Conservation (phyloP, 257 asterid species). For the Nicotiana noctiflora region DNA sequence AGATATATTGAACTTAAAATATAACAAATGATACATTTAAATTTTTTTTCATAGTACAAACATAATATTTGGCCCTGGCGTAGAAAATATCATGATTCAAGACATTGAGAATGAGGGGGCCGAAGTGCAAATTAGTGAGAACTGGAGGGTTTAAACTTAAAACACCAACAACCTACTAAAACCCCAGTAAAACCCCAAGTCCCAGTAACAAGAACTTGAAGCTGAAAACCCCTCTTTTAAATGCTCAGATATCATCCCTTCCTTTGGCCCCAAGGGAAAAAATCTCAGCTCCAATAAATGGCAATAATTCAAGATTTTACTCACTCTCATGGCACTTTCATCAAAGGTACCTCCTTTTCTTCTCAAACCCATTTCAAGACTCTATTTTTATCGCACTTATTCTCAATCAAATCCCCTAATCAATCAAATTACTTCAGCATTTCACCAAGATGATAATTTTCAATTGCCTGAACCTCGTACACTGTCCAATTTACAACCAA, state of each 20-base stretch:
- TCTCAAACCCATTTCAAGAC: slow-evolving; percentile 16
- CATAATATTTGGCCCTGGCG: no score
- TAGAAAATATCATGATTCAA: no score
- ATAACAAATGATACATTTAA: no score
- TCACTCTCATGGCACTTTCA: slow-evolving; percentile 18
- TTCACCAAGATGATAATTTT: slow-evolving; percentile 16
- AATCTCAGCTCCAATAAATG: slow-evolving; percentile 3
- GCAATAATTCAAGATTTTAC: not conserved
- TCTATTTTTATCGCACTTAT: slow-evolving; percentile 6
- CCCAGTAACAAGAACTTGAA: no score
- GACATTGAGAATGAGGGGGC: no score
- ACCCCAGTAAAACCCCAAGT: not conserved
- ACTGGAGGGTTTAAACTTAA: no score
- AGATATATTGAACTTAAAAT: no score
- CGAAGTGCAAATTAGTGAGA: no score
- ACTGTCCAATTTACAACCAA: slow-evolving; percentile 16
- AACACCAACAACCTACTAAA: not conserved
- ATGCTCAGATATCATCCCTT: not conserved
- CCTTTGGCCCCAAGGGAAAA: not conserved
- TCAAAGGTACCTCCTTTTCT: slow-evolving; percentile 25
- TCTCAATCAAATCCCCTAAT: slow-evolving; percentile 13
- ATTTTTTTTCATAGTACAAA: no score
- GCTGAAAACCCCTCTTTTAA: no score
- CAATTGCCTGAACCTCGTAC: slow-evolving; percentile 15
- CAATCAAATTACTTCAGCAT: slow-evolving; percentile 20